These are phyloP conservation scores for Psilocybe sp. DNA, from an alignment of 768 basidiomycete species.

Conservation along the genomic window DNA sequence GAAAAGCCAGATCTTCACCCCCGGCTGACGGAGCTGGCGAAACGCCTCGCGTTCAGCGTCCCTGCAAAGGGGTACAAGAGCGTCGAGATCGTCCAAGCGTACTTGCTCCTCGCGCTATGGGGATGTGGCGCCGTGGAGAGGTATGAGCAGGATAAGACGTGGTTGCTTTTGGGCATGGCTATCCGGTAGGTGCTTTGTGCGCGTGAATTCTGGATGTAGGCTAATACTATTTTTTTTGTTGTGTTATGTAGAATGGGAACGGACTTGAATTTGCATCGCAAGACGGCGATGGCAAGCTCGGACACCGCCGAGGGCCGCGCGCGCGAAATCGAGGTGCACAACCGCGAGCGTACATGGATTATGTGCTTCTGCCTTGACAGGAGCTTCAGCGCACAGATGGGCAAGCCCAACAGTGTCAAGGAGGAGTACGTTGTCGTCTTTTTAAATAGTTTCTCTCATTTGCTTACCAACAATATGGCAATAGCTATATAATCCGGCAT, in stretches of 20 bases:
- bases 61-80: constrained; percentile 88
- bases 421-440: constrained; percentile 71
- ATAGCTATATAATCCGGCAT: constrained; percentile 84
- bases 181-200: constrained; percentile 51
- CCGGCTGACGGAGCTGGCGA: constrained; percentile 76
- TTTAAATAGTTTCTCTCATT: neutral
- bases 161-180: constrained; percentile 85
- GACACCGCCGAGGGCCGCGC: constrained; percentile 80
- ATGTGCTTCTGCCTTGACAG: constrained; percentile 84
- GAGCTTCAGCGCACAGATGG: constrained; percentile 93
- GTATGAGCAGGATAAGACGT: constrained; percentile 95
- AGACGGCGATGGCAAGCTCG: constrained; percentile 56
- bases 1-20: constrained; percentile 79
- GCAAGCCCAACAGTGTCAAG: constrained; percentile 88
- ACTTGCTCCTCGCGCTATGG: constrained; percentile 84
- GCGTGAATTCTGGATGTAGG: neutral
- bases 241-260: constrained; percentile 75
- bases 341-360: constrained; percentile 94
- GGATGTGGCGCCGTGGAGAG: constrained; percentile 94
- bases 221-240: neutral
- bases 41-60: constrained; percentile 84
- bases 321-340: constrained; percentile 83
- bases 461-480: constrained; percentile 7
- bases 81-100: constrained; percentile 95
- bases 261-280: constrained; percentile 93